phyloP scores from a whole-genome alignment of 2,329 filamentous ascomycete genomes.

The Colletotrichum australisinense region DNA sequence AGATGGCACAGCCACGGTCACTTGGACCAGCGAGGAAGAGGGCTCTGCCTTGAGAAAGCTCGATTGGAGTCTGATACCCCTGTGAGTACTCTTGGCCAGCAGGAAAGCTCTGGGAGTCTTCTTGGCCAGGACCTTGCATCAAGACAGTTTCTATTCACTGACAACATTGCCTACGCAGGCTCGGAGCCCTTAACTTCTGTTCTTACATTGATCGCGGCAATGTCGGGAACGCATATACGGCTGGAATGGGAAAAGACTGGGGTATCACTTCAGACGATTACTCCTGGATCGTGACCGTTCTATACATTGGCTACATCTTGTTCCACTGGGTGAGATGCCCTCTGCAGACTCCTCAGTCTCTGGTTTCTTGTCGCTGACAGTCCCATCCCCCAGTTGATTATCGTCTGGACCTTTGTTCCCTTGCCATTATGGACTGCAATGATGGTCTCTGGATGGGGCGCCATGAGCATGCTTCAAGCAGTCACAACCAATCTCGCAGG shows the following conservation, averaged over 20 bases:
- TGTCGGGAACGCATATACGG: conserved; percentile 32
- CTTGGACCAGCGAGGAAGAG: conserved; percentile 21
- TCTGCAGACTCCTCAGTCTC: not conserved
- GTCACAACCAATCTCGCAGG: conserved; percentile 47
- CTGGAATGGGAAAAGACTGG: conserved; percentile 28
- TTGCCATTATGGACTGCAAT: conserved; percentile 35
- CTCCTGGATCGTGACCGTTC: conserved; percentile 28
- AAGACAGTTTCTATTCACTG: too few relatives aligned
- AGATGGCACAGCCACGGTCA: not conserved
- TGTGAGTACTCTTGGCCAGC: conserved; percentile 5
- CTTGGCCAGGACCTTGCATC: too few relatives aligned
- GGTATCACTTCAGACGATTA: conserved; percentile 28
- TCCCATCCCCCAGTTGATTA: conserved; percentile 12
- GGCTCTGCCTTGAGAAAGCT: conserved; percentile 14
- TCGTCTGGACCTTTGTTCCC: conserved; percentile 38
- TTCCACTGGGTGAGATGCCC: conserved; percentile 3
- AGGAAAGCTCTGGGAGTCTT: too few relatives aligned
- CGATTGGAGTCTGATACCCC: conserved; percentile 19
- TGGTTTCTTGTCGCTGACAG: not conserved
- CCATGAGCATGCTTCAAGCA: conserved; percentile 43
- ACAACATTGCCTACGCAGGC: not conserved
- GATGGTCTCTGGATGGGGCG: conserved; percentile 31
- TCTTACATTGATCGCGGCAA: conserved; percentile 28
- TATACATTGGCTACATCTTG: conserved; percentile 22
- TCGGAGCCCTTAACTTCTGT: conserved; percentile 8